A percentile compares a stretch with the other conserved stretches of the same genome.
These are phyloP conservation scores for Erigeron canadensis DNA, from an alignment of 129 eudicot genomes.

Conservation along the genomic window DNA sequence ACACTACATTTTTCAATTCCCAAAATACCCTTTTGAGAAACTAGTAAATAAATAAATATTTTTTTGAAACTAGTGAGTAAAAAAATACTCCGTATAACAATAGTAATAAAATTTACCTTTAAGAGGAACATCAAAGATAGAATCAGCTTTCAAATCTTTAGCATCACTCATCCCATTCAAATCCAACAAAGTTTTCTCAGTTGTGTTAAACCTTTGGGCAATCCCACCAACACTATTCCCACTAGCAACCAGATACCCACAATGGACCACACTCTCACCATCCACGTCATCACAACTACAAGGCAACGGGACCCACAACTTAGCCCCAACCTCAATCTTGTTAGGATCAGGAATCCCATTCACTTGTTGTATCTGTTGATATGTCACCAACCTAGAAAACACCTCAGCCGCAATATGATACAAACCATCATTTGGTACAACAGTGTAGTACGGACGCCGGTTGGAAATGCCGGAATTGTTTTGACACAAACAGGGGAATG, in stretches of 20 bases:
- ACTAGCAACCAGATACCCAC: conserved; percentile 49
- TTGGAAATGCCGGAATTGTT: conserved; percentile 68
- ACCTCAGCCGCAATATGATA: conserved; percentile 64
- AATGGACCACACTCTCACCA: conserved; percentile 66
- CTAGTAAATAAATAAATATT: not conserved
- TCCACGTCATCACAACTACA: conserved; percentile 85
- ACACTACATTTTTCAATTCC: no score
- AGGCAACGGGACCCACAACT: conserved; percentile 77
- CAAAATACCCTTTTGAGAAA: no score
- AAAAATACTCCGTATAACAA: not conserved
- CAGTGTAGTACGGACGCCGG: conserved; percentile 50
- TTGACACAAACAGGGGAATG: conserved; percentile 73
- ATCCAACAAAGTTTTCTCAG: conserved; percentile 39
- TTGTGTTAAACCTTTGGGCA: conserved; percentile 54
- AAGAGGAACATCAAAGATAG: conserved; percentile 84
- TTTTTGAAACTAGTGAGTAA: not conserved
- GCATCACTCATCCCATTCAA: conserved; percentile 47
- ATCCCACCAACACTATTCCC: conserved; percentile 51
- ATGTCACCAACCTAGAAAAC: conserved; percentile 50
- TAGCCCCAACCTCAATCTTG: conserved; percentile 40
- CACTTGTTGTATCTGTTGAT: conserved; percentile 47
- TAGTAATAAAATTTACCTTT: conserved; percentile 45
- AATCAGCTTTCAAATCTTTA: conserved; percentile 42
- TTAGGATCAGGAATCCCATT: conserved; percentile 43
- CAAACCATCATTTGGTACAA: conserved; percentile 53